phyloP scores from a whole-genome alignment of 495 filamentous ascomycete genomes.

The Astrothelium subdiscretum region DNA sequence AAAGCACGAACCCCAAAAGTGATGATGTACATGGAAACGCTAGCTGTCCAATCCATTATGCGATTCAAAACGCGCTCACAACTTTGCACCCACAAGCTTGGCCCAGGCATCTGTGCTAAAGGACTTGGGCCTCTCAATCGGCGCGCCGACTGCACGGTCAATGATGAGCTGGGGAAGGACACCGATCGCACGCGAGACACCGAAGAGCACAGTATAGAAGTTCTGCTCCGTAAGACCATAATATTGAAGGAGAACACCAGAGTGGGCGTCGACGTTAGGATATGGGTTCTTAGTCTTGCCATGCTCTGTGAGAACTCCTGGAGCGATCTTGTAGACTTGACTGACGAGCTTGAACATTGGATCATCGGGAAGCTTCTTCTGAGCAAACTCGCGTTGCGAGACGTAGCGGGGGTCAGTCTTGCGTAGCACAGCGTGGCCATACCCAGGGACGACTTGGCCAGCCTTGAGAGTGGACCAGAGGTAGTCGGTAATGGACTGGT shows the following conservation, averaged over 20 bases:
- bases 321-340: slow-evolving; percentile 99
- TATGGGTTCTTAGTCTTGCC: slow-evolving; percentile 96
- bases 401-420: slow-evolving; percentile 99
- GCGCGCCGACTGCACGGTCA: slow-evolving; percentile 87
- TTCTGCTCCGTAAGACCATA: slow-evolving; percentile 96
- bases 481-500: slow-evolving; percentile 92
- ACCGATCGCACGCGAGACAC: slow-evolving; percentile 94
- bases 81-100: slow-evolving; percentile 80
- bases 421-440: slow-evolving; percentile 96
- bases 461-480: slow-evolving; percentile 93
- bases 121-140: slow-evolving; percentile 84
- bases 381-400: slow-evolving; percentile 92
- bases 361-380: slow-evolving; percentile 82
- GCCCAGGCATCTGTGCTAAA: slow-evolving; percentile 96
- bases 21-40: neutral
- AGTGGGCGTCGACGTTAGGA: slow-evolving; percentile 71
- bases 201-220: slow-evolving; percentile 99
- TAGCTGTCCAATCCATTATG: neutral
- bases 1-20: neutral
- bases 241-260: slow-evolving; percentile 97
- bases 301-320: slow-evolving; percentile 94
- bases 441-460: slow-evolving; percentile 92
- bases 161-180: slow-evolving; percentile 98
- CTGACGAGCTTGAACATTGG: slow-evolving; percentile 99
- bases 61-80: slow-evolving; percentile 43